Base-by-base conservation (phyloP, 345 rosid species). In the Ceriops decandra region DNA sequence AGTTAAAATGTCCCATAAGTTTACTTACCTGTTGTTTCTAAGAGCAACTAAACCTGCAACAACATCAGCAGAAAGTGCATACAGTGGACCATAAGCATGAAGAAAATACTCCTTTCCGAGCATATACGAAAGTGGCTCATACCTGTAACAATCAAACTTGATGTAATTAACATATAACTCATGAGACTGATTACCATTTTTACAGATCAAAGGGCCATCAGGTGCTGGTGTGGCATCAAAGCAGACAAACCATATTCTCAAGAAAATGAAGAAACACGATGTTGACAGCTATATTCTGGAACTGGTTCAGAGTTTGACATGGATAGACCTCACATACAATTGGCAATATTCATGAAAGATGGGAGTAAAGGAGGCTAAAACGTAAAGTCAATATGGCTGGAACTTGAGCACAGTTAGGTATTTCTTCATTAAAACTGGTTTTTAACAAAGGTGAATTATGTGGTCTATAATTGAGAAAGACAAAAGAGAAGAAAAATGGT, bases 21-120 rank as follows among this genome's bases (percentile, higher is more conserved):
- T 57, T 77, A 72, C 87, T 70, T 72, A 77, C 98, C 97, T 93
- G 85, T 88, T 77, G 60, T 83, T 86, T 80, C 84, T 87, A 60
- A 90, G 93, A 74, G 92, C 85, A 53, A 79, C 89, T 82, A 90
- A 82, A 81, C 93, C 86, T 60, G 86, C 78, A 75, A 88, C 97
- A 62, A 93, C 96, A 66, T 90, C 93, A 24, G 88, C 90, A 57
- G 96, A 93, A 68, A 90, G 97, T 71, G 98, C 97, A 75, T 93
- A 93, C 54, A 93, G 74, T 49, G 98, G 98, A 66, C 97, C 96
- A 76, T 93, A 93, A 26, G 97, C 98, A 84, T 93, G 98, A 60
- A 88, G 87, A 80, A 90, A 93, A 75, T 93, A 93, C 73, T 93
- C 97, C 24, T 74, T 84, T 58, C 98, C 98, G n/a, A 93, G 85